These are phyloP conservation scores for Gossypium mustelinum DNA, from an alignment of 345 rosid species.

Conservation along the genomic window DNA sequence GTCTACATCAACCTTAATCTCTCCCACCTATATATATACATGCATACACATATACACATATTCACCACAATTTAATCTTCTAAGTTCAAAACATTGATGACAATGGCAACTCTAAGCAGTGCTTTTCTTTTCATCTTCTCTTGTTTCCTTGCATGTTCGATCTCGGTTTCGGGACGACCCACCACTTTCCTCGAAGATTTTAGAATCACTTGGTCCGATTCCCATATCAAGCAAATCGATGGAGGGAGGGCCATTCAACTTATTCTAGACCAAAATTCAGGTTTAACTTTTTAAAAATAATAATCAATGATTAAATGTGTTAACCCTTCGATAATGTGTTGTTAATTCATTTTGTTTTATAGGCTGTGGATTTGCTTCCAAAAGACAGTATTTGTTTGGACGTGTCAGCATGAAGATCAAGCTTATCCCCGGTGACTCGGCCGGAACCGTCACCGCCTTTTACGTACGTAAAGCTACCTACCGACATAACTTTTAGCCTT, in stretches of 20 bases:
- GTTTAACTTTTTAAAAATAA: conserved; percentile 26
- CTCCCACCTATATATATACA: conserved; percentile 19
- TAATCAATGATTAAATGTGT: no score
- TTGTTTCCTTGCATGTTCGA: conserved; percentile 24
- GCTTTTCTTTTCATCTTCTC: conserved; percentile 18
- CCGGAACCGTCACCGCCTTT: conserved; percentile 97
- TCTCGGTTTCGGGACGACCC: conserved; percentile 44
- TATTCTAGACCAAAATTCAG: conserved; percentile 73
- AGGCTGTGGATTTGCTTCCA: conserved; percentile 93
- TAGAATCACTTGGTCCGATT: conserved; percentile 60
- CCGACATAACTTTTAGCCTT: not conserved
- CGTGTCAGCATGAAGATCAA: conserved; percentile 90
- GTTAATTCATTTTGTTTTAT: conserved; percentile 14
- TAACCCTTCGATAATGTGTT: no score
- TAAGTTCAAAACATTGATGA: not conserved
- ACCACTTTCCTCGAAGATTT: conserved; percentile 66
- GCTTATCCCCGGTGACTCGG: conserved; percentile 94
- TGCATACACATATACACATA: not conserved
- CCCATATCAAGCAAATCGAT: conserved; percentile 62
- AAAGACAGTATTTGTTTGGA: conserved; percentile 67
- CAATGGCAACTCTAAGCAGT: conserved; percentile 17
- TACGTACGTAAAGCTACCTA: conserved; percentile 24
- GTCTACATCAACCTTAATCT: conserved; percentile 27
- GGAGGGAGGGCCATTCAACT: conserved; percentile 82
- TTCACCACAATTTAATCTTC: conserved; percentile 10